Evolutionary conservation across 306 rosid genomes (phyloP).

Genomic region (Psophocarpus tetragonolobus): DNA sequence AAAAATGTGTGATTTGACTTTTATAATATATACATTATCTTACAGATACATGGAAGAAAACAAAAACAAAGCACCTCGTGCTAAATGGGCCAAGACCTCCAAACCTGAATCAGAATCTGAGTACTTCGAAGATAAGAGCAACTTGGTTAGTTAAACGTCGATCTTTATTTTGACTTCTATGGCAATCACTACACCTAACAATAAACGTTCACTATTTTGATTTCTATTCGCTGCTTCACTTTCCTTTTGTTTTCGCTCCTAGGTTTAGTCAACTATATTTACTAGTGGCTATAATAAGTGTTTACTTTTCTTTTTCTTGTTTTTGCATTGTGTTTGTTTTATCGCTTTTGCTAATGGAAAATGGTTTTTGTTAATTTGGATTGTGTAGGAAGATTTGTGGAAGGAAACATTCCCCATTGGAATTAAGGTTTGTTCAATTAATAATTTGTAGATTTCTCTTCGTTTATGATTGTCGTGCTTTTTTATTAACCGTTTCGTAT

Average conservation of each 20-base stretch:
- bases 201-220: no score
- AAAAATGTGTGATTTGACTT: no score
- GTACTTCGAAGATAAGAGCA: conserved; percentile 57
- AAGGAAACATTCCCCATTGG: no score
- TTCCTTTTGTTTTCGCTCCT: background rate
- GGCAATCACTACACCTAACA: no score
- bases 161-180: no score
- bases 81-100: conserved; percentile 58
- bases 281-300: conserved; percentile 5
- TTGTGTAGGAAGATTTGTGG: no score
- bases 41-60: no score
- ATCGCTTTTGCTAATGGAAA: background rate
- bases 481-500: no score
- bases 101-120: conserved; percentile 49
- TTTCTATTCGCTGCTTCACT: background rate
- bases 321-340: background rate
- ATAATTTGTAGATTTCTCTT: no score
- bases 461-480: no score
- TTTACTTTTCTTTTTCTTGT: background rate
- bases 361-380: background rate
- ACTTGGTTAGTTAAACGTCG: conserved; percentile 47
- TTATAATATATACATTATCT: no score
- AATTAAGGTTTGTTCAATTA: no score
- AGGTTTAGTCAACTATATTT: background rate
- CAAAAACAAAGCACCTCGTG: conserved; percentile 30